These are phyloP conservation scores for Moesziomyces aphidis DNA, from an alignment of 1,284 basidiomycete species.

Conservation along the genomic window DNA sequence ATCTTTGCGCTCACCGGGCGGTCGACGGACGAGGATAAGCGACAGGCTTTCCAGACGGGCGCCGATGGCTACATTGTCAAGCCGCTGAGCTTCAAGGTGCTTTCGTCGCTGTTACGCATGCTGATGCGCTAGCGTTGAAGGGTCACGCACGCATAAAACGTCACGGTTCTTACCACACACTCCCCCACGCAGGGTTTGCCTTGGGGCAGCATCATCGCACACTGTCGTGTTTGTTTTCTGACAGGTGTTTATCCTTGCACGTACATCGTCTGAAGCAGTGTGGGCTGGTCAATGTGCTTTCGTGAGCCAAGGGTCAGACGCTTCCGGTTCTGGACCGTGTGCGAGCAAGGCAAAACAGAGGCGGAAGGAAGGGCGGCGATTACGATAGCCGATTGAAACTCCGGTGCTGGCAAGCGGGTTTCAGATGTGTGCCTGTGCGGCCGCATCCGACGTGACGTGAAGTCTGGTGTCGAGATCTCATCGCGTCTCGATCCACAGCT, in stretches of 20 bases:
- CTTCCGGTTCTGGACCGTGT: not conserved
- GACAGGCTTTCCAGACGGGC: conserved; percentile 88
- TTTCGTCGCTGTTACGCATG: conserved; percentile 49
- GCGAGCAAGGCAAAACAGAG: too few species aligned
- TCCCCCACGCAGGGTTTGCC: not conserved
- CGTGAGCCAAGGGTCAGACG: not conserved
- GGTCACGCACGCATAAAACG: not conserved
- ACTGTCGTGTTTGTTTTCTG: too few species aligned
- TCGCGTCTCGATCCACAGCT: too few species aligned
- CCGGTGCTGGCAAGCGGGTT: not conserved
- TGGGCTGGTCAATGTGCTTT: too few species aligned
- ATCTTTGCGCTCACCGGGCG: conserved; percentile 92
- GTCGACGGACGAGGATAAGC: conserved; percentile 91
- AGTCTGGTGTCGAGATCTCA: not conserved
- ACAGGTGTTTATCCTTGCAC: too few species aligned
- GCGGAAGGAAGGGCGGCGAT: not conserved
- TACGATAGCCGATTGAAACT: not conserved
- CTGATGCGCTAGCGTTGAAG: conserved; percentile 25
- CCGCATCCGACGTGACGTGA: not conserved
- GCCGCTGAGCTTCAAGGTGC: conserved; percentile 54
- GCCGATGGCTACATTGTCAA: conserved; percentile 89
- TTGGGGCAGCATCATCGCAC: too few species aligned
- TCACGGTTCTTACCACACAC: not conserved
- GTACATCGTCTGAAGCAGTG: too few species aligned
- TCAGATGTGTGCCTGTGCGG: not conserved